Base-by-base conservation (phyloP, 1,284 basidiomycete genomes). In the Prillingera fragicola region DNA sequence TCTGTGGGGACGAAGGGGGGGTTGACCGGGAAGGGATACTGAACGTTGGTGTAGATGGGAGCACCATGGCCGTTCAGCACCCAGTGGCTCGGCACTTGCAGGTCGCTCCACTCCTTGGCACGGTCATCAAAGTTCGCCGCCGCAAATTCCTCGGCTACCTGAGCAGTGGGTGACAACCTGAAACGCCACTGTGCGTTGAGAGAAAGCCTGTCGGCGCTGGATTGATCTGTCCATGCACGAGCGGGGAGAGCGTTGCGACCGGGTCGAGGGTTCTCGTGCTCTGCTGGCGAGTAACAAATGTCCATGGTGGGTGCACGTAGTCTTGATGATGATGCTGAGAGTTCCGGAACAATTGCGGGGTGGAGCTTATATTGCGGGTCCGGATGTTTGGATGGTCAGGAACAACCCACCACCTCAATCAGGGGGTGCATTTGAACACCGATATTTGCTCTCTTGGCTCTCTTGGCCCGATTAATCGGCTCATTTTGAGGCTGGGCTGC, bases 181-280 rank as follows among this genome's bases (percentile, higher is more conserved):
- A 51, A 51, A 9, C 14, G n/a, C 45, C 45, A 51, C 8, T 42
- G n/a, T 7, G 43, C 48, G 26, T 50, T 43, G 28, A 50, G 43
- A 13, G 33, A 38, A 9, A 50, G 28, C 15, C 18, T 36, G 2
- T 8, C 21, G 14, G 28, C 32, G 25, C 46, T 33, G 6, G 48
- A 45, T 10, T 27, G 9, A 23, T n/a, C n/a, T n/a, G 29, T 21
- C 41, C 41, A 48, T 21, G 46, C 41, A 13, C 46, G 41, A 4
- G 46, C 34, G 14, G 29, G n/a, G 9, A 48, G 28, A 6, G 38
- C 14, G 10, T 29, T 22, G 13, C 18, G 12, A 9, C 46, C 43
- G 8, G 46, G 46, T 27, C 19, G 8, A 28, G 36, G 22, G 23
- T 21, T 27, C 35, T 48, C 46, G 26, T 38, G 26, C 24, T 43